Conservation (phyloP, 768 basidiomycete species). For the Hemileccinum rubropunctum region DNA sequence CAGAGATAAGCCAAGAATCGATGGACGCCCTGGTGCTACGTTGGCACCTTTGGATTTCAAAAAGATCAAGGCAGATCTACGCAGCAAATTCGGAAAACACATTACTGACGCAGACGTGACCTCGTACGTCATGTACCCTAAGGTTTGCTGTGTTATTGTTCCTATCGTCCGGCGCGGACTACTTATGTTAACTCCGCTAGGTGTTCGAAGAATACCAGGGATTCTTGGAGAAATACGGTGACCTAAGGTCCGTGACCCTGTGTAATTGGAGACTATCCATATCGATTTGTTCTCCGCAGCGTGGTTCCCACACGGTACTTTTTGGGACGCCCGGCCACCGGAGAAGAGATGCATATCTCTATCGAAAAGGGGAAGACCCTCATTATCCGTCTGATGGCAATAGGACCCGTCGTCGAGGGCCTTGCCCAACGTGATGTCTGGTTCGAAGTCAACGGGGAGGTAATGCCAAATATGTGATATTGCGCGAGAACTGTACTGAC, state of each 20-base stretch:
- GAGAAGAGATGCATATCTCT: slow-evolving; percentile 95
- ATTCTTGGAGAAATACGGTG: slow-evolving; percentile 94
- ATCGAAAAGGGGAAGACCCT: slow-evolving; percentile 97
- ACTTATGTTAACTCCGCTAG: slow-evolving; percentile 37
- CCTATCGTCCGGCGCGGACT: slow-evolving; percentile 4
- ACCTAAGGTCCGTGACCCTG: slow-evolving; percentile 65
- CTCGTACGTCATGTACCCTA: slow-evolving; percentile 98
- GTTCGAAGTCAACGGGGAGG: slow-evolving; percentile 98
- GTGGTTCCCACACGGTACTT: slow-evolving; percentile 97
- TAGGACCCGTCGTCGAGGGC: slow-evolving; percentile 89
- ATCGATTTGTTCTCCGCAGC: slow-evolving; percentile 40
- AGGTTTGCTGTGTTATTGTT: slow-evolving; percentile 48
- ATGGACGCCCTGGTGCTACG: slow-evolving; percentile 87
- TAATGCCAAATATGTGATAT: slow-evolving; percentile 30
- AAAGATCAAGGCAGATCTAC: slow-evolving; percentile 90
- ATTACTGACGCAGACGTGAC: slow-evolving; percentile 92
- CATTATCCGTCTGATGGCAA: slow-evolving; percentile 93
- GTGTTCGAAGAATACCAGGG: slow-evolving; percentile 97
- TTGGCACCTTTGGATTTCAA: slow-evolving; percentile 91
- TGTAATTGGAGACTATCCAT: slow-evolving; percentile 6
- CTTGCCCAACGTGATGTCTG: slow-evolving; percentile 94
- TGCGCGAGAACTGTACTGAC: slow-evolving; percentile 15
- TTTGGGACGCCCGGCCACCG: slow-evolving; percentile 85
- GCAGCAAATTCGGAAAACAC: slow-evolving; percentile 92
- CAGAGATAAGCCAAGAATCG: slow-evolving; percentile 90